A percentile compares a stretch with the other conserved stretches of the same genome.
Evolutionary conservation across 2,329 filamentous ascomycete genomes (phyloP).

Genomic region (Penicillium paneum): DNA sequence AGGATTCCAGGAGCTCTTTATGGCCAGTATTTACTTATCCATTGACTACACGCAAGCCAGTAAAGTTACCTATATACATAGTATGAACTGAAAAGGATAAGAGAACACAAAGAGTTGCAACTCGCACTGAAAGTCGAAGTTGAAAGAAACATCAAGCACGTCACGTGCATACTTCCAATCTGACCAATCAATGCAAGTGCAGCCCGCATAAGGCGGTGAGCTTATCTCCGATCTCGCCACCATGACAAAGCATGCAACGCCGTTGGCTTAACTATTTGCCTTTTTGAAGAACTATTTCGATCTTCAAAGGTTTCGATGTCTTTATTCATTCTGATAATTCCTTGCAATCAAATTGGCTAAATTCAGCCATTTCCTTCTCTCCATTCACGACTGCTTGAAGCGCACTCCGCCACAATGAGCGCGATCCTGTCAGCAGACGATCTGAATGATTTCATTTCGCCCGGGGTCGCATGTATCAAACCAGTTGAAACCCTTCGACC

Average conservation of each 20-base stretch:
- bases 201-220: slow-evolving; percentile 21
- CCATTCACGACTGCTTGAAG: slow-evolving; percentile 11
- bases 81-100: background rate
- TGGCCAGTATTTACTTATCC: background rate
- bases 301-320: background rate
- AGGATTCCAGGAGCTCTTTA: background rate
- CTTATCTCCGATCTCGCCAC: slow-evolving; percentile 36
- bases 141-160: background rate
- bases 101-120: background rate
- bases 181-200: background rate
- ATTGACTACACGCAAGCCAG: background rate
- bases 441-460: slow-evolving; percentile 98
- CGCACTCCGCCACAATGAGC: slow-evolving; percentile 64
- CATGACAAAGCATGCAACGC: slow-evolving; percentile 31
- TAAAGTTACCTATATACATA: background rate
- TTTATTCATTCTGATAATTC: background rate
- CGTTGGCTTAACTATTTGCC: slow-evolving; percentile 12
- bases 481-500: slow-evolving; percentile 86
- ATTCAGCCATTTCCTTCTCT: background rate
- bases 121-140: background rate
- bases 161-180: background rate
- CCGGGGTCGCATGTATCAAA: slow-evolving; percentile 96
- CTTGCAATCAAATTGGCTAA: background rate
- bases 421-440: slow-evolving; percentile 96
- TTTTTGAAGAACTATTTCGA: slow-evolving; percentile 7